phyloP scores from a whole-genome alignment of 805 yeast genomes.

The Candida sonorensis region DNA sequence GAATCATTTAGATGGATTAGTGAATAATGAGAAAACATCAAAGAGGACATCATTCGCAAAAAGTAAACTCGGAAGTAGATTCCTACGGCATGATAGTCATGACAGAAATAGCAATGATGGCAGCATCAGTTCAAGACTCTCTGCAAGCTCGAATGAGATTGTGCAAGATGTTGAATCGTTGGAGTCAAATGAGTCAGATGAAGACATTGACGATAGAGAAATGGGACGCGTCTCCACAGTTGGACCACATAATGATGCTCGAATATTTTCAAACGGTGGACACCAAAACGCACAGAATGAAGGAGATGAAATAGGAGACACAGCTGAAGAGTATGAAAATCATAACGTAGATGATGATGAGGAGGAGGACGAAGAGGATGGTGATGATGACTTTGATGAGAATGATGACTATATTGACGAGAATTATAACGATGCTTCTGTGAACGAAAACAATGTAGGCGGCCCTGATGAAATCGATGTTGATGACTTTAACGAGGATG shows the following conservation, averaged over 20 bases:
- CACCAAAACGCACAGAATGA: neutral
- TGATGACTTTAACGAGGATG: conserved; percentile 12
- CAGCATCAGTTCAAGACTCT: too few species aligned
- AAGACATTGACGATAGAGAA: neutral
- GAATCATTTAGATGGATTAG: too few species aligned
- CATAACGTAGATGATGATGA: neutral
- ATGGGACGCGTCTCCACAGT: too few species aligned
- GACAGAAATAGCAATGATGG: neutral
- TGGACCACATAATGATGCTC: too few species aligned
- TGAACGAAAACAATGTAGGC: conserved; percentile 2
- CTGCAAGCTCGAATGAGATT: too few species aligned
- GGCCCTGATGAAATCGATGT: conserved; percentile 4
- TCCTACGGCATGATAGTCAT: conserved; percentile 1
- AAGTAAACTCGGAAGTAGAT: neutral
- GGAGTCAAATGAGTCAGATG: conserved; percentile 1
- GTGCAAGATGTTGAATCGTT: conserved; percentile 3
- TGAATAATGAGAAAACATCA: too few species aligned
- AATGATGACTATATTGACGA: conserved; percentile 1
- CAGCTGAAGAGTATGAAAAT: neutral
- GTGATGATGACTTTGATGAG: neutral
- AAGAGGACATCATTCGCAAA: too few species aligned
- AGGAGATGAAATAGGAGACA: neutral
- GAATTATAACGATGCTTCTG: conserved; percentile 4
- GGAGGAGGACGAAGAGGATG: neutral
- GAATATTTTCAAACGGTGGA: neutral